These are phyloP conservation scores for Ascosphaera aggregata DNA, from an alignment of 2,329 filamentous ascomycete genomes.

Conservation along the genomic window DNA sequence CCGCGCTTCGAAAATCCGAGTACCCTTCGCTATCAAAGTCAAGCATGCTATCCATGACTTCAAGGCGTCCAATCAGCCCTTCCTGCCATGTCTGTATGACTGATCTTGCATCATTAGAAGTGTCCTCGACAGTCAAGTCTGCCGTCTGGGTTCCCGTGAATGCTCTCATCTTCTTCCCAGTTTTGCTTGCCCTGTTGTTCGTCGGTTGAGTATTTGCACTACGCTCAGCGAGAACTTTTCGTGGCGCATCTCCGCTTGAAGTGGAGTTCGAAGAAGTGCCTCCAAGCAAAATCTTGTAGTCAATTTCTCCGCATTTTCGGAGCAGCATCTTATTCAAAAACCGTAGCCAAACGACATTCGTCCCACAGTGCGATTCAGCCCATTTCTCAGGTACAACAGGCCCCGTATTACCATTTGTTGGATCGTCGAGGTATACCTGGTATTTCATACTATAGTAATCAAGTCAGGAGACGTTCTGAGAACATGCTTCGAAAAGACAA, in stretches of 20 bases:
- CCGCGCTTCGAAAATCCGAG: constrained; percentile 20
- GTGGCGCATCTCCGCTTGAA: neutral
- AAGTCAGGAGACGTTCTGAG: neutral
- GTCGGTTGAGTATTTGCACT: neutral
- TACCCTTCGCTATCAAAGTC: constrained; percentile 15
- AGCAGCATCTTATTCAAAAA: constrained; percentile 35
- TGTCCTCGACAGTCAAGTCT: neutral
- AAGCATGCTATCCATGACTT: constrained; percentile 13
- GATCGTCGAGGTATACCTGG: constrained; percentile 21
- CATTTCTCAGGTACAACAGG: constrained; percentile 21
- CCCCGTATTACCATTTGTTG: constrained; percentile 16
- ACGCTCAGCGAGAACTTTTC: neutral
- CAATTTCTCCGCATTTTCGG: constrained; percentile 10
- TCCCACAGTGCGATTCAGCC: constrained; percentile 32
- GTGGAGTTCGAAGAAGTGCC: neutral
- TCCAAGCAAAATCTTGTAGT: neutral
- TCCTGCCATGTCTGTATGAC: constrained; percentile 5
- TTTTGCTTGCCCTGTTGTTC: neutral
- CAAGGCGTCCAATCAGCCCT: constrained; percentile 13
- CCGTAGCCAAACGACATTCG: constrained; percentile 40
- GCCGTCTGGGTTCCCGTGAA: neutral
- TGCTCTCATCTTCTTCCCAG: neutral
- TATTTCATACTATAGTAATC: constrained; percentile 14
- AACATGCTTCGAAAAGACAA: neutral
- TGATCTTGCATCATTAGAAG: neutral